Percentiles rank a stretch among this genome's conserved stretches.
phyloP scores from a whole-genome alignment of 2,329 filamentous ascomycete species.

The Plenodomus lindquistii region DNA sequence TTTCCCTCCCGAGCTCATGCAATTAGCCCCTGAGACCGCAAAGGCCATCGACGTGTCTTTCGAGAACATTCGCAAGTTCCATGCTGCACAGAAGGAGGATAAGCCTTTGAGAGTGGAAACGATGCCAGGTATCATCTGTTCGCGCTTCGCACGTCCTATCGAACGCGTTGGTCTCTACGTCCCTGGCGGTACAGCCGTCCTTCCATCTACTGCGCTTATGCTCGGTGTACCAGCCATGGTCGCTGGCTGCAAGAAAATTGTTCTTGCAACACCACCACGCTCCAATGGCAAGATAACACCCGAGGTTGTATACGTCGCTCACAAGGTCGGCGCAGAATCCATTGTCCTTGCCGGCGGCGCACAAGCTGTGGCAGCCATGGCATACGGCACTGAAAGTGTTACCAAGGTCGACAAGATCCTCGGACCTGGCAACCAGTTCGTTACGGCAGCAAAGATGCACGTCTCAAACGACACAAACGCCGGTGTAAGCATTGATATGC shows the following conservation, averaged over 20 bases:
- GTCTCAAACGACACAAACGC: slow-evolving; percentile 97
- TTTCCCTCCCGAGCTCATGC: slow-evolving; percentile 84
- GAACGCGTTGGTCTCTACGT: slow-evolving; percentile 97
- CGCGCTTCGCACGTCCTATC: slow-evolving; percentile 87
- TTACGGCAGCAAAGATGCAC: slow-evolving; percentile 97
- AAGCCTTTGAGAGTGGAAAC: slow-evolving; percentile 87
- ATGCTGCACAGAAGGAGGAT: slow-evolving; percentile 85
- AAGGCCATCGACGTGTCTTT: slow-evolving; percentile 92
- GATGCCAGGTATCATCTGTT: slow-evolving; percentile 96
- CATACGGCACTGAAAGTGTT: slow-evolving; percentile 92
- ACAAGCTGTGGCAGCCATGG: slow-evolving; percentile 94
- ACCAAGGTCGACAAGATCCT: slow-evolving; percentile 99
- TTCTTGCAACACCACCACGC: slow-evolving; percentile 88
- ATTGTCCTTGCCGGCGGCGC: slow-evolving; percentile 96
- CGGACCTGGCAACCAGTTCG: slow-evolving; percentile 96
- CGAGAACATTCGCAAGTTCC: slow-evolving; percentile 93
- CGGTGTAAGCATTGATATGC: slow-evolving; percentile 96
- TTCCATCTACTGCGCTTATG: slow-evolving; percentile 97
- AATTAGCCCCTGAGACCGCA: slow-evolving; percentile 79
- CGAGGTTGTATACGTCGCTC: slow-evolving; percentile 95
- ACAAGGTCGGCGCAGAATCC: slow-evolving; percentile 94
- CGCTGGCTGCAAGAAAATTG: slow-evolving; percentile 92
- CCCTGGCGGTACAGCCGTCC: slow-evolving; percentile 93
- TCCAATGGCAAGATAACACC: slow-evolving; percentile 89
- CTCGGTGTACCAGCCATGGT: slow-evolving; percentile 97